These are phyloP conservation scores for Nemania sp. DNA, from an alignment of 2,329 filamentous ascomycete species.

Conservation along the genomic window DNA sequence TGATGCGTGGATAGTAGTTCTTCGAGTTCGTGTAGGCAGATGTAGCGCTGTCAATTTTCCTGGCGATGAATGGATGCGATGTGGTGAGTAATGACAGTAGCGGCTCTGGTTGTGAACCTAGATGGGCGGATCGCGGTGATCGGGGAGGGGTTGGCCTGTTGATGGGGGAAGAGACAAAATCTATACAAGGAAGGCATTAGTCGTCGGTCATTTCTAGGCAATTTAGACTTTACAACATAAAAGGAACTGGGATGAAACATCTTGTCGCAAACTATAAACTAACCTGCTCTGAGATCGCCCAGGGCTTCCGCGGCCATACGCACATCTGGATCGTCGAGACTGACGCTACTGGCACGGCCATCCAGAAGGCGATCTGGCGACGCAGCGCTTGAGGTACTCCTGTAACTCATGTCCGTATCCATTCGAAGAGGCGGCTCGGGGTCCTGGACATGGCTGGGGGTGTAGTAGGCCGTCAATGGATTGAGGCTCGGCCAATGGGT, in stretches of 20 bases:
- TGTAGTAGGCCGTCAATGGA: constrained; percentile 62
- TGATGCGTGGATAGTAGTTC: constrained; percentile 89
- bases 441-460: constrained; percentile 57
- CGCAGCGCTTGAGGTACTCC: constrained; percentile 56
- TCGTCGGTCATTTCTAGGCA: constrained; percentile 33
- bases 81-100: constrained; percentile 88
- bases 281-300: constrained; percentile 79
- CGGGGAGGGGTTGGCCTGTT: constrained; percentile 57
- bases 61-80: constrained; percentile 86
- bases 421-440: constrained; percentile 61
- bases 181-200: constrained; percentile 56
- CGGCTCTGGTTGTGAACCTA: constrained; percentile 75
- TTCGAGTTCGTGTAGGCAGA: constrained; percentile 90
- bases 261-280: constrained; percentile 42
- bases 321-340: constrained; percentile 74
- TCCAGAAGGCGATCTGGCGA: constrained; percentile 62
- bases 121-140: constrained; percentile 54
- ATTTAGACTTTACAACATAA: constrained; percentile 17
- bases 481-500: constrained; percentile 63
- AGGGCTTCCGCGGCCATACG: constrained; percentile 80
- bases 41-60: constrained; percentile 84
- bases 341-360: constrained; percentile 64
- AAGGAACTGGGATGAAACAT: too few species aligned
- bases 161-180: constrained; percentile 75
- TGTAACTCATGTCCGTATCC: constrained; percentile 61